Percentiles rank a stretch among this genome's conserved stretches.
Conservation (phyloP, 163 green algal genomes). For the Trebouxiophyceae sp. region DNA sequence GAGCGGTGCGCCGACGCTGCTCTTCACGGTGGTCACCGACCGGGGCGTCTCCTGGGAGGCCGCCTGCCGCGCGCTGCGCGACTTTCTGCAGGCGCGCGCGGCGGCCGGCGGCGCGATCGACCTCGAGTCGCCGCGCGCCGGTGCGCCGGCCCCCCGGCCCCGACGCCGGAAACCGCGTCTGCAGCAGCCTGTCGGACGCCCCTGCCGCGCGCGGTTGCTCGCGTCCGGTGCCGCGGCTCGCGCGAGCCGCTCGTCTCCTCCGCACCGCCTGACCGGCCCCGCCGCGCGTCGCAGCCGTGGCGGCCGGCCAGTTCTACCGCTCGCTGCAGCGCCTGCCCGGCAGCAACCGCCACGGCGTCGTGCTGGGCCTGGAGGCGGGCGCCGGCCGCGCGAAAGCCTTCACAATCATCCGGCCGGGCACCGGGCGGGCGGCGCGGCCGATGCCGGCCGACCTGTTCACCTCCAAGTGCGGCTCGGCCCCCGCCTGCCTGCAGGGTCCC, state of each 20-base stretch:
- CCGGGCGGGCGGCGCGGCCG: too few species aligned
- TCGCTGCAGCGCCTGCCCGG: not conserved
- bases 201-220: not conserved
- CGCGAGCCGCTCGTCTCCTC: too few species aligned
- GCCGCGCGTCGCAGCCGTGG: too few species aligned
- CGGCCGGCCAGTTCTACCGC: too few species aligned
- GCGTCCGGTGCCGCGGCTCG: not conserved
- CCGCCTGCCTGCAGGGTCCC: not conserved
- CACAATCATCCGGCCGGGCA: not conserved
- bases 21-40: slow-evolving; percentile 31
- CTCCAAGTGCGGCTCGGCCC: not conserved
- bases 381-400: not conserved
- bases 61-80: slow-evolving; percentile 15
- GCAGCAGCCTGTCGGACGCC: not conserved
- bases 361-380: not conserved
- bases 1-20: slow-evolving; percentile 28
- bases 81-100: not conserved
- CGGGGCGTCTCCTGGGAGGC: slow-evolving; percentile 33
- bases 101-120: not conserved
- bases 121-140: not conserved
- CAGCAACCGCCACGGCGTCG: not conserved
- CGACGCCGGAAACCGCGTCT: not conserved
- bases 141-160: not conserved
- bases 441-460: not conserved
- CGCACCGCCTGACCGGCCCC: too few species aligned